phyloP scores from a whole-genome alignment of 768 basidiomycete genomes.

The Leccinum subtestaceum region DNA sequence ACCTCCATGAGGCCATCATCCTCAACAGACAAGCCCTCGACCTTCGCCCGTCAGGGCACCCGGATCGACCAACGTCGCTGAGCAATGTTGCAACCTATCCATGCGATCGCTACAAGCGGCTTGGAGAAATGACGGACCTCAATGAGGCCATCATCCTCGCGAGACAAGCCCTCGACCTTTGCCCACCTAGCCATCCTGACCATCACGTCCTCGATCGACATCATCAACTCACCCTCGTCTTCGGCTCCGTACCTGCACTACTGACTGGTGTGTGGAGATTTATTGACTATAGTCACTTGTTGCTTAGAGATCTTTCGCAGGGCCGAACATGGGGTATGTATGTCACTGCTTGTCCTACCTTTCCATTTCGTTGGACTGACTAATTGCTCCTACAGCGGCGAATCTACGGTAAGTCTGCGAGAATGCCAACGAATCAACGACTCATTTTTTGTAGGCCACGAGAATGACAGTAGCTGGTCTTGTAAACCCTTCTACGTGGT shows the following conservation, averaged over 20 bases:
- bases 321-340: conserved; percentile 81
- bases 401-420: conserved; percentile 57
- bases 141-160: too few relatives aligned
- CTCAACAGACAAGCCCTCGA: too few relatives aligned
- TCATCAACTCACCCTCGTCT: too few relatives aligned
- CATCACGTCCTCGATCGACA: too few relatives aligned
- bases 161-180: too few relatives aligned
- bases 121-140: too few relatives aligned
- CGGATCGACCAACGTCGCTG: too few relatives aligned
- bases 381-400: conserved; percentile 48
- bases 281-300: neutral
- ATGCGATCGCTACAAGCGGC: too few relatives aligned
- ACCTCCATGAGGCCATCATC: too few relatives aligned
- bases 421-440: neutral
- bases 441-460: conserved; percentile 53
- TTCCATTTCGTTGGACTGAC: neutral
- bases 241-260: conserved; percentile 29
- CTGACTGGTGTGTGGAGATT: conserved; percentile 64
- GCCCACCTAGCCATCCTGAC: too few relatives aligned
- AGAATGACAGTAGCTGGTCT: conserved; percentile 96
- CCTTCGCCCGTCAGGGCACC: too few relatives aligned
- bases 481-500: conserved; percentile 33
- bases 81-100: too few relatives aligned
- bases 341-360: conserved; percentile 26
- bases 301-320: conserved; percentile 33